Evolutionary conservation across 306 rosid genomes (phyloP), one percentile per base, ranked within the genome.

Genomic region (Lotus japonicus): DNA sequence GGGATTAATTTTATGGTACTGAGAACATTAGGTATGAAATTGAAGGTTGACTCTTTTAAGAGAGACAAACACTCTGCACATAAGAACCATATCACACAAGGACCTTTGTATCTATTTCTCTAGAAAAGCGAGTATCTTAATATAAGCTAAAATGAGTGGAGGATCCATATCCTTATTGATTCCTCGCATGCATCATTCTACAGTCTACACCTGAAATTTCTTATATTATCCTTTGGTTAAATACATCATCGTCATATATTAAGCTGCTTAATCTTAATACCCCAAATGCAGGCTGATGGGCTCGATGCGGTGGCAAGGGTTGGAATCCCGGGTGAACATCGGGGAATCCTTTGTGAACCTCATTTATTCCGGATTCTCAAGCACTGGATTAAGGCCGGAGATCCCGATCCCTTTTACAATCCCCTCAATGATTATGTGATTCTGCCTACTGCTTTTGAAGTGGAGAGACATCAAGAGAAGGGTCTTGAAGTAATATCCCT

Each of bases 401-500:
- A 86, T 52, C 85, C 85, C 1, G 99, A 94, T 68, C 99, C 99
- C 6, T 90, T 72, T 77, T 94, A 94, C 81, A 87, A 94, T 58
- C 99, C 99, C 12, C n/a, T 88, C 44, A 94, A 94, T 39, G 97
- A 94, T 76, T 94, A 86, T 12, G 99, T 94, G 86, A 83, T 90
- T 78, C 76, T 90, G 59, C 99, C 97, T 2, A 88, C 95, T 46
- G 86, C 82, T 4, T 90, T 90, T 23, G 97, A 94, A 72, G 62
- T 88, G 59, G 96, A 88, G 71, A 82, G 64, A 41, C 82, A 77
- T 61, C 54, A 19, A 50, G 92, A 90, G 68, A 82, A 78, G 23
- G 92, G 90, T 59, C 4, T 86, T 5, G 82, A 90, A 74, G 89
- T 90, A 69, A 71, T 95, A 9, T 83, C 99, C 17, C 83, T 90